These are phyloP conservation scores for Aphanomyces cochlioides DNA, from an alignment of 352 stramenopile species.

Conservation along the genomic window DNA sequence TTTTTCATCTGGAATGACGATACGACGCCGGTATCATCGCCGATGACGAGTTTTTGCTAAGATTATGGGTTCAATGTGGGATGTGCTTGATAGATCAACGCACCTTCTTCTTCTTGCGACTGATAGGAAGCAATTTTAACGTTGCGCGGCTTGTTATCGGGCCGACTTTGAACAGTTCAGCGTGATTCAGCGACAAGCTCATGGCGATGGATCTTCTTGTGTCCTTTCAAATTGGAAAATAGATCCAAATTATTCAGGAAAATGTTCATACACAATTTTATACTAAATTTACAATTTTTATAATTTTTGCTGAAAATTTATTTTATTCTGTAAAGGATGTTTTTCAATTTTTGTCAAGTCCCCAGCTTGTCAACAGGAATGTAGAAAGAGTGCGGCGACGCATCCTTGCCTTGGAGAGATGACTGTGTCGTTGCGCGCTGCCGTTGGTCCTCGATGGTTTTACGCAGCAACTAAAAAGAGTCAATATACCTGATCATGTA, in stretches of 20 bases:
- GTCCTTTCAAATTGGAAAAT: constrained; percentile 8
- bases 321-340: not conserved
- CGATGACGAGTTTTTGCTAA: constrained; percentile 85
- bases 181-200: constrained; percentile 53
- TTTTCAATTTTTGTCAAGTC: constrained; percentile 1
- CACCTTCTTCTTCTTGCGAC: constrained; percentile 86
- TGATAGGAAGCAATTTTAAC: constrained; percentile 69
- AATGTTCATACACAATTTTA: no score
- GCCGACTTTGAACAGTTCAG: constrained; percentile 77
- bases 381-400: not conserved
- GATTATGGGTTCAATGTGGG: not conserved
- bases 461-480: constrained; percentile 3
- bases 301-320: not conserved
- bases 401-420: not conserved
- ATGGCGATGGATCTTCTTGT: constrained; percentile 10
- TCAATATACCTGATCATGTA: not conserved
- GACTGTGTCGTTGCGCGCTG: not conserved
- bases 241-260: not conserved
- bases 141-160: constrained; percentile 71
- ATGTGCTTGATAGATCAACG: not conserved
- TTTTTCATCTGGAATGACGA: constrained; percentile 84
- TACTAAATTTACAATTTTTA: constrained; percentile 4
- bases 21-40: constrained; percentile 75
- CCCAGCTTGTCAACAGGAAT: not conserved
- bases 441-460: constrained; percentile 7